These are phyloP conservation scores for Geosmithia morbida DNA, from an alignment of 2,329 filamentous ascomycete genomes.

Conservation along the genomic window DNA sequence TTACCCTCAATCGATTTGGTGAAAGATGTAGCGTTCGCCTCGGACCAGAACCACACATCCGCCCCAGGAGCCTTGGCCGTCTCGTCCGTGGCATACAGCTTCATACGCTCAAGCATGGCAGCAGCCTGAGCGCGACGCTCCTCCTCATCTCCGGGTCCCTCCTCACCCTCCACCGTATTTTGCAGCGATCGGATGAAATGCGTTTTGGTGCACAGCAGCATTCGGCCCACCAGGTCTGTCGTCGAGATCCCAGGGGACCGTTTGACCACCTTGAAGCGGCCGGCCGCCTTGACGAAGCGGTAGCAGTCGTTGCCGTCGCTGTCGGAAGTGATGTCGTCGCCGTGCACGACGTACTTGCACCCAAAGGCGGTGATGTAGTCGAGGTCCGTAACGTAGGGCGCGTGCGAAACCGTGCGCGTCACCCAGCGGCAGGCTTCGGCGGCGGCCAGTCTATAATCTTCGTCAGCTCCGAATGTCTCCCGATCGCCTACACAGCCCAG, in stretches of 20 bases:
- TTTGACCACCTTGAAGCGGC: constrained; percentile 92
- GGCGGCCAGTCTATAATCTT: constrained; percentile 52
- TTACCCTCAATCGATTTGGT: constrained; percentile 57
- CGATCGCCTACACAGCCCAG: no score
- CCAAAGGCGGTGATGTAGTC: constrained; percentile 93
- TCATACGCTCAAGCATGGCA: constrained; percentile 64
- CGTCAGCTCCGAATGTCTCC: no score
- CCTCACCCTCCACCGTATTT: constrained; percentile 50
- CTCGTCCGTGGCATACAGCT: constrained; percentile 77
- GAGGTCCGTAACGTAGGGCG: constrained; percentile 88
- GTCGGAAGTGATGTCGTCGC: constrained; percentile 94
- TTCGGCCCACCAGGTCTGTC: constrained; percentile 93
- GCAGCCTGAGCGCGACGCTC: constrained; percentile 50
- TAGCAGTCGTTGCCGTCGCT: constrained; percentile 92
- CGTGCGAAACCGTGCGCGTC: constrained; percentile 66
- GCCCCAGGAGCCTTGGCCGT: constrained; percentile 65
- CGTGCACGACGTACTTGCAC: constrained; percentile 90
- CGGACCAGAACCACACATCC: constrained; percentile 73
- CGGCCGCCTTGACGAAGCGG: constrained; percentile 88
- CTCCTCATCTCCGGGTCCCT: constrained; percentile 54
- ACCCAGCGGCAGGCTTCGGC: constrained; percentile 95
- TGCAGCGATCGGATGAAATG: constrained; percentile 83
- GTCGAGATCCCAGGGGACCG: constrained; percentile 93
- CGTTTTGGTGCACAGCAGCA: constrained; percentile 88
- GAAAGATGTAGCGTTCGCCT: constrained; percentile 38